Conservation (phyloP, 768 basidiomycete species). For the Lentinula sp. region DNA sequence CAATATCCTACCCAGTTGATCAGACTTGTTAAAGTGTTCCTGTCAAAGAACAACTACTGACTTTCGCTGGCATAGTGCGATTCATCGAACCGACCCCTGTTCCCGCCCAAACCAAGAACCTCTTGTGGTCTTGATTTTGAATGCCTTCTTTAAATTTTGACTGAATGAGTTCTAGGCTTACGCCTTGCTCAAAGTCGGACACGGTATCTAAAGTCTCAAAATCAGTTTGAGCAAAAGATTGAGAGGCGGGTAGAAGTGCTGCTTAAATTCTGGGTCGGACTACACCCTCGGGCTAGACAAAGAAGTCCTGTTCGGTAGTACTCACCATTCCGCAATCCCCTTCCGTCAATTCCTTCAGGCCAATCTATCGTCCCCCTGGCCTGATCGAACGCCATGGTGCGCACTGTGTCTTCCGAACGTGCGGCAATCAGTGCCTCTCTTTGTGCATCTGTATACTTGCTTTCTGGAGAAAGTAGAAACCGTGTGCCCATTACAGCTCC, state of each 20-base stretch:
- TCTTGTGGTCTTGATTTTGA: conserved; percentile 37
- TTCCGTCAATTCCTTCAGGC: conserved; percentile 58
- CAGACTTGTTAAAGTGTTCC: conserved; percentile 10
- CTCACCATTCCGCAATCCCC: conserved; percentile 49
- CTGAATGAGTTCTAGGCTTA: conserved; percentile 34
- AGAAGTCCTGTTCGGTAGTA: conserved; percentile 7
- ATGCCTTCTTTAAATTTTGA: conserved; percentile 40
- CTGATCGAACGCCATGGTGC: conserved; percentile 60
- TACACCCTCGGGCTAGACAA: not conserved
- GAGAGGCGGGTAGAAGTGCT: too few species aligned
- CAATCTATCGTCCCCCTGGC: conserved; percentile 51
- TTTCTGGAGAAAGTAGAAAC: conserved; percentile 64
- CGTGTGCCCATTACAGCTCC: conserved; percentile 73
- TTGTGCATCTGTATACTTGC: conserved; percentile 49
- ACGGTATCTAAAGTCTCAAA: conserved; percentile 35
- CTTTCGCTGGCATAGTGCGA: conserved; percentile 32
- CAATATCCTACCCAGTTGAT: not conserved
- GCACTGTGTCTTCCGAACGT: conserved; percentile 37
- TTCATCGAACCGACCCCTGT: conserved; percentile 55
- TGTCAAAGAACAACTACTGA: conserved; percentile 13
- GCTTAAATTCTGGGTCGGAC: not conserved
- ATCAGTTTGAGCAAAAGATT: not conserved
- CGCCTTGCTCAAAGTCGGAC: conserved; percentile 47
- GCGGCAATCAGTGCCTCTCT: conserved; percentile 47
- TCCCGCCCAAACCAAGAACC: conserved; percentile 66